Percentiles rank a stretch among this genome's conserved stretches.
These are phyloP conservation scores for Gynandropsis gynandra DNA, from an alignment of 345 rosid genomes.

Conservation along the genomic window DNA sequence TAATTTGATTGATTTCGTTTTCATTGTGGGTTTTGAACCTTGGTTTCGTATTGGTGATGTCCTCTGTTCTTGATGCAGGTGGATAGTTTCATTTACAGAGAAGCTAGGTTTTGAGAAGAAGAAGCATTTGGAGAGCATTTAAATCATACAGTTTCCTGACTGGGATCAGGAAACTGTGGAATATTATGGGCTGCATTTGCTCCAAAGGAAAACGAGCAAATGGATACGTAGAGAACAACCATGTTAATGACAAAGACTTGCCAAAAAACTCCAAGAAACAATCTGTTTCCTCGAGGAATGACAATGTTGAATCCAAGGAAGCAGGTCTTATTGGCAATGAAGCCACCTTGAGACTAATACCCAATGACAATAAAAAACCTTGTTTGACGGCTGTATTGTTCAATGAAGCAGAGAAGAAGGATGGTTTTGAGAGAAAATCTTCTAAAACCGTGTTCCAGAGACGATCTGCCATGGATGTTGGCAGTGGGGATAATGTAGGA, in stretches of 20 bases:
- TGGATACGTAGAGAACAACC: slow-evolving; percentile 30
- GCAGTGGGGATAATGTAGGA: slow-evolving; percentile 20
- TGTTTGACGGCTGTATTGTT: slow-evolving; percentile 19
- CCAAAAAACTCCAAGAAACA: slow-evolving; percentile 32
- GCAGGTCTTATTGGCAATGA: slow-evolving; percentile 35
- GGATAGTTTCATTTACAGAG: background rate
- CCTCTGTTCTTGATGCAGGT: background rate
- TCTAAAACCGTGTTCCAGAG: slow-evolving; percentile 26
- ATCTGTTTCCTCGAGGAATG: slow-evolving; percentile 31
- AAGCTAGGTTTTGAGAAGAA: background rate
- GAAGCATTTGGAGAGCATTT: background rate
- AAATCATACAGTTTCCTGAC: background rate
- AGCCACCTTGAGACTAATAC: slow-evolving; percentile 38
- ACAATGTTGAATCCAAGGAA: slow-evolving; percentile 24
- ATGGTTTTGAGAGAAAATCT: slow-evolving; percentile 21
- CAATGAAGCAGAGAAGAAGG: slow-evolving; percentile 31
- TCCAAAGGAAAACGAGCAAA: slow-evolving; percentile 61
- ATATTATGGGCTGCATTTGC: slow-evolving; percentile 86
- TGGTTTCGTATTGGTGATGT: background rate
- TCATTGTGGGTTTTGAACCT: slow-evolving; percentile 1
- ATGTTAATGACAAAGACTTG: slow-evolving; percentile 27
- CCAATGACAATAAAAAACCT: slow-evolving; percentile 26
- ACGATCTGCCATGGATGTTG: slow-evolving; percentile 19
- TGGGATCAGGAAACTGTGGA: slow-evolving; percentile 5
- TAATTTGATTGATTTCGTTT: slow-evolving; percentile 6